Conservation (phyloP, 176 grass and related monocot species). For the Oryza punctata region DNA sequence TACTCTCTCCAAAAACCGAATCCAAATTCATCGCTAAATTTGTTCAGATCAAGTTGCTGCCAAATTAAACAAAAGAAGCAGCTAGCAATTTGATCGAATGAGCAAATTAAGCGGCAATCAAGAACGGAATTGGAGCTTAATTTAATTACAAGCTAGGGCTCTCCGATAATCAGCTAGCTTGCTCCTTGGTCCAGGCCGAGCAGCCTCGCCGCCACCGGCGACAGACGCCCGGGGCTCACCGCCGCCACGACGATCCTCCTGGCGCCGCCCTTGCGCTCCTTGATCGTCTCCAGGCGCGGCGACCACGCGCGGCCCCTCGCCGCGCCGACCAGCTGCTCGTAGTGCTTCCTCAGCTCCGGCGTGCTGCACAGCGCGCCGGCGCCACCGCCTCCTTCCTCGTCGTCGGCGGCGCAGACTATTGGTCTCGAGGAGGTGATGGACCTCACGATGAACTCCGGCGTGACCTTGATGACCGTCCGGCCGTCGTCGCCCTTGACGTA, state of each 20-base stretch:
- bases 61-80: constrained; percentile 6
- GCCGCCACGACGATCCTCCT: background rate
- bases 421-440: constrained; percentile 36
- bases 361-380: constrained; percentile 68
- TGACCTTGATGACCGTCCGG: constrained; percentile 66
- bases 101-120: background rate
- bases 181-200: constrained; percentile 41
- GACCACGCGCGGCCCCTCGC: constrained; percentile 65
- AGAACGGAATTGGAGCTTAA: background rate
- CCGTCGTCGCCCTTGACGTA: constrained; percentile 70
- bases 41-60: background rate
- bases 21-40: background rate
- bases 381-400: background rate
- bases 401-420: background rate
- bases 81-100: background rate
- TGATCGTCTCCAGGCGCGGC: constrained; percentile 77
- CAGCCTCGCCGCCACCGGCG: constrained; percentile 55
- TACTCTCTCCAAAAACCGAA: background rate
- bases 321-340: constrained; percentile 79
- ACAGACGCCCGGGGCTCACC: constrained; percentile 46
- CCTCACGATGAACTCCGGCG: constrained; percentile 64
- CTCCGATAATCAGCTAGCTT: constrained; percentile 18
- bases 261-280: constrained; percentile 51
- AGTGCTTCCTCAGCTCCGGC: constrained; percentile 94
- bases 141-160: background rate